These are phyloP conservation scores for Puccinia hordei DNA, from an alignment of 1,284 basidiomycete species.

Conservation along the genomic window DNA sequence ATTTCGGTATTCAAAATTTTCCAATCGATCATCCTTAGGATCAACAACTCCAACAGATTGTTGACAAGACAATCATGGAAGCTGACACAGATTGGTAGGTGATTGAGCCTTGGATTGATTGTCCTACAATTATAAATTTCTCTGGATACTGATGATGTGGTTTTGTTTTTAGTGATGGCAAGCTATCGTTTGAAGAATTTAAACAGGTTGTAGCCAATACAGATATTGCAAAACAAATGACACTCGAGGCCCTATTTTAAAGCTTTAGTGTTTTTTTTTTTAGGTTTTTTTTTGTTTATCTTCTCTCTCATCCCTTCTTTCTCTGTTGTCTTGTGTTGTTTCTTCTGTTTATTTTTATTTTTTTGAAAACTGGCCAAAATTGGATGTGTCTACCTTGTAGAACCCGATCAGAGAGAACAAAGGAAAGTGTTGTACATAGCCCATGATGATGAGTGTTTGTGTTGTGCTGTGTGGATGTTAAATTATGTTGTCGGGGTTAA, in stretches of 20 bases:
- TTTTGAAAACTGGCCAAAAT: too few species aligned
- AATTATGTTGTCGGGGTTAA: too few species aligned
- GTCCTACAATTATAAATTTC: too few species aligned
- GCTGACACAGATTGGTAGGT: conserved; percentile 83
- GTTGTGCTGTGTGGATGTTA: too few species aligned
- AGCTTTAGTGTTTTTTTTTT: too few species aligned
- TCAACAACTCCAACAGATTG: conserved; percentile 98
- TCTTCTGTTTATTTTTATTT: neutral
- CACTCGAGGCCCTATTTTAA: conserved; percentile 85
- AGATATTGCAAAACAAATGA: conserved; percentile 96
- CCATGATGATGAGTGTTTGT: too few species aligned
- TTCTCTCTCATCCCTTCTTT: too few species aligned
- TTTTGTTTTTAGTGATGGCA: conserved; percentile 72
- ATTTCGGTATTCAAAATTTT: too few species aligned
- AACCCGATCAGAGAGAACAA: too few species aligned
- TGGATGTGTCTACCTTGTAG: too few species aligned
- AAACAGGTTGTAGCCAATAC: conserved; percentile 95
- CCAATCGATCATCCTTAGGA: too few species aligned
- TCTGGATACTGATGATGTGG: neutral
- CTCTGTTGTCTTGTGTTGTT: neutral
- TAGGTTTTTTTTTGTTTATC: neutral
- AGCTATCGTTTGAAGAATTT: conserved; percentile 95
- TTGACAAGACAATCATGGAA: conserved; percentile 99
- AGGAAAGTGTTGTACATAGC: too few species aligned
- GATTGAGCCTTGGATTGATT: neutral